These are phyloP conservation scores for Phytopythium mirpurense DNA, from an alignment of 352 stramenopile species.

Conservation along the genomic window DNA sequence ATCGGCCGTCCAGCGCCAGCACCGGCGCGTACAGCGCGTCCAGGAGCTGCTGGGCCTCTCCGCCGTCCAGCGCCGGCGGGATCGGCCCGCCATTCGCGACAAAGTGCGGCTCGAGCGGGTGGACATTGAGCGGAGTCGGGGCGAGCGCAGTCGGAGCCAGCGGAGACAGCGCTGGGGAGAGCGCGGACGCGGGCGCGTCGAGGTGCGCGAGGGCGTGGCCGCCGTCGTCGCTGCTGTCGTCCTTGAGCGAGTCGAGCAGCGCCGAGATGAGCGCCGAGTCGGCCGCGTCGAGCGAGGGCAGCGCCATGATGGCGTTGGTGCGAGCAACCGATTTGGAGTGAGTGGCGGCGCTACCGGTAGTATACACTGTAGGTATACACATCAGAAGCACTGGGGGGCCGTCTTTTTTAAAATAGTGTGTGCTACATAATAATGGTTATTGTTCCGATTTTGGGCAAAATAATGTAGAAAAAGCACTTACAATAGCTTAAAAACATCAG, in stretches of 20 bases:
- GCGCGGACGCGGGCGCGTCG: neutral
- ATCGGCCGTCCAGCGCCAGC: slow-evolving; percentile 22
- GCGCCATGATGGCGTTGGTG: neutral
- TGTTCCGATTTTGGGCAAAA: too few relatives aligned
- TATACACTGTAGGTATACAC: too few relatives aligned
- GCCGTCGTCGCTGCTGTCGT: neutral
- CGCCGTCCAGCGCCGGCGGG: slow-evolving; percentile 14
- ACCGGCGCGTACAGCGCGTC: slow-evolving; percentile 18
- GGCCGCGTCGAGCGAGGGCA: neutral
- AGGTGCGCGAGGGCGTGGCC: neutral
- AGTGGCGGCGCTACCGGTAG: too few relatives aligned
- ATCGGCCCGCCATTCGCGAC: neutral
- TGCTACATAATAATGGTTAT: too few relatives aligned
- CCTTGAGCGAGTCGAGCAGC: slow-evolving; percentile 1
- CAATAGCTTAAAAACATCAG: too few relatives aligned
- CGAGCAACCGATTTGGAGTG: too few relatives aligned
- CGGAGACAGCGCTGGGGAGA: neutral
- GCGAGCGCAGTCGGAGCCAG: too few relatives aligned
- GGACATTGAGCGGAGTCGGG: too few relatives aligned
- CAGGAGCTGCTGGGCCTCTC: slow-evolving; percentile 16
- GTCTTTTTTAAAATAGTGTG: too few relatives aligned
- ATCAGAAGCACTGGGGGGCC: too few relatives aligned
- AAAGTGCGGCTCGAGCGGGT: neutral
- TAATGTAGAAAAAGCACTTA: too few relatives aligned
- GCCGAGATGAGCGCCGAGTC: slow-evolving; percentile 2